phyloP scores from a whole-genome alignment of 495 filamentous ascomycete species.

The Podospora tetraspora region DNA sequence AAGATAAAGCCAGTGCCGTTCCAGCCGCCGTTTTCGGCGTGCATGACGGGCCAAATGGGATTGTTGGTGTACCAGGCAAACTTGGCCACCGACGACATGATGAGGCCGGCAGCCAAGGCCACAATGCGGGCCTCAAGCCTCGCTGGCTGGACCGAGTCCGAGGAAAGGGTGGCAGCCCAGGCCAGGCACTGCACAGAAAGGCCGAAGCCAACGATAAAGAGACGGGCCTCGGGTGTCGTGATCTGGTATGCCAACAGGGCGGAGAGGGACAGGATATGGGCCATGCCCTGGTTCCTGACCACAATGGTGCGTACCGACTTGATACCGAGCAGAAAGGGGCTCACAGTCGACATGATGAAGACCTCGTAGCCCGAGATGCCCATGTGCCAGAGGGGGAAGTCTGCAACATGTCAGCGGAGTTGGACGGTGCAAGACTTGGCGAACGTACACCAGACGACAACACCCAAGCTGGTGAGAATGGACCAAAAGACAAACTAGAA shows the following conservation, averaged over 20 bases:
- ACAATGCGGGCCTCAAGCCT: conserved; percentile 76
- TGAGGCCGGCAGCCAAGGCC: conserved; percentile 75
- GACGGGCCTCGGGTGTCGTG: conserved; percentile 64
- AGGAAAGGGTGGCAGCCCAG: conserved; percentile 74
- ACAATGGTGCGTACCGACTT: conserved; percentile 61
- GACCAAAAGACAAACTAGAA: conserved; percentile 92
- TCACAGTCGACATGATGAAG: conserved; percentile 75
- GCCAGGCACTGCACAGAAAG: conserved; percentile 72
- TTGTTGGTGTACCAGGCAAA: conserved; percentile 97
- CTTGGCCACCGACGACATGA: conserved; percentile 82
- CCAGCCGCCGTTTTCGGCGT: conserved; percentile 83
- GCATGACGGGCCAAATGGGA: conserved; percentile 92
- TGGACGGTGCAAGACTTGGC: neutral
- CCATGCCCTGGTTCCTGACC: conserved; percentile 58
- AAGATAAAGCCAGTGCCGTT: conserved; percentile 78
- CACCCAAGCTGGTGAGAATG: conserved; percentile 77
- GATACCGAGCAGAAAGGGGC: conserved; percentile 76
- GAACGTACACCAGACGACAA: conserved; percentile 86
- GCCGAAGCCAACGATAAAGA: conserved; percentile 74
- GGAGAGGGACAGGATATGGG: conserved; percentile 69
- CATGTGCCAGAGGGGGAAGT: conserved; percentile 99
- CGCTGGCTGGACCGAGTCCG: conserved; percentile 65
- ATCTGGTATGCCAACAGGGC: conserved; percentile 79
- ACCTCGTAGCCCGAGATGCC: conserved; percentile 96
- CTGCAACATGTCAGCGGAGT: conserved; percentile 35